Conservation (phyloP, 441 rosid genomes). For the Arabidopsis lyrata region DNA sequence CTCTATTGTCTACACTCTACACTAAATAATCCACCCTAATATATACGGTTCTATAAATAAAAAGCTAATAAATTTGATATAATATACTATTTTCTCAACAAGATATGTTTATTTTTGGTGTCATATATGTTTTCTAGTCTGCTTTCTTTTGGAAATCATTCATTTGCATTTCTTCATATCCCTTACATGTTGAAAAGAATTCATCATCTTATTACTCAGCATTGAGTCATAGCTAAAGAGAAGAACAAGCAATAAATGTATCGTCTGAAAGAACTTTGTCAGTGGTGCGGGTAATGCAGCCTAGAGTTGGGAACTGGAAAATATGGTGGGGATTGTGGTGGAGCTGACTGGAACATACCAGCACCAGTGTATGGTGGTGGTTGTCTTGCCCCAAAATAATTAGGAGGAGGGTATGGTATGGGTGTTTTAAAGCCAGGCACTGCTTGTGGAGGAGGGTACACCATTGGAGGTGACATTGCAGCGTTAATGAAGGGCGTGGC, state of each 20-base stretch:
- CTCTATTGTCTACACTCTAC: background rate
- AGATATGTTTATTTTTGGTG: background rate
- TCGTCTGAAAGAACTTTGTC: background rate
- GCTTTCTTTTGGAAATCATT: background rate
- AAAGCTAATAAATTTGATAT: background rate
- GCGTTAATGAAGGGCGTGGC: constrained; percentile 21
- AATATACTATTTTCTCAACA: background rate
- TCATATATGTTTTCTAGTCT: background rate
- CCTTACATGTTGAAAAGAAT: constrained; percentile 2
- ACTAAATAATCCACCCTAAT: background rate
- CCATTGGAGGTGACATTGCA: constrained; percentile 15
- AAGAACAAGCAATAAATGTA: background rate
- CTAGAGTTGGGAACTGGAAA: background rate
- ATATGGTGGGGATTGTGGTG: constrained; percentile 20
- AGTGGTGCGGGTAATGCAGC: constrained; percentile 27
- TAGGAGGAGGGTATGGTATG: constrained; percentile 38
- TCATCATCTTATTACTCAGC: background rate
- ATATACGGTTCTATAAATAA: background rate
- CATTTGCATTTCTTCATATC: background rate
- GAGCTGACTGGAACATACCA: constrained; percentile 2
- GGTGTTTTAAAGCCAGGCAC: constrained; percentile 25
- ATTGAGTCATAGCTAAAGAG: background rate
- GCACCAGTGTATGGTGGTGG: constrained; percentile 7
- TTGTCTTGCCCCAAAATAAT: background rate
- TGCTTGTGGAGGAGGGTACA: constrained; percentile 38